Percentiles rank a stretch among this genome's conserved stretches.
Conservation (phyloP, 2,329 filamentous ascomycete species). For the Aspergillus glaucus region DNA sequence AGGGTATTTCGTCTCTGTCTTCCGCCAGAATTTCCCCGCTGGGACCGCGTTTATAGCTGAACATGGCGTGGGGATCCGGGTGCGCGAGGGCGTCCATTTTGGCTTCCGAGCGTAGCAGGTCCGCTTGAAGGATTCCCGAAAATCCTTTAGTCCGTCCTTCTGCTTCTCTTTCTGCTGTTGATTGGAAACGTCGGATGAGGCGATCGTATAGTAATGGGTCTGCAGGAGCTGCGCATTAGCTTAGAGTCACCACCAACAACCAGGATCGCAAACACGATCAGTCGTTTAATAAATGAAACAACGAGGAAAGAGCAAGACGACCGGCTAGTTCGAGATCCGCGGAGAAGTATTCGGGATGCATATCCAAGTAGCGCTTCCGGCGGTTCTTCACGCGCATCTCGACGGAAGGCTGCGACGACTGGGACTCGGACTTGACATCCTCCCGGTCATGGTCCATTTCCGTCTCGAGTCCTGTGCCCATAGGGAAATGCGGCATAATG, state of each 20-base stretch:
- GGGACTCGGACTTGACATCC: conserved; percentile 2
- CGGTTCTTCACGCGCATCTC: conserved; percentile 64
- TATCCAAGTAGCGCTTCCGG: conserved; percentile 67
- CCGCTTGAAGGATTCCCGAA: conserved; percentile 69
- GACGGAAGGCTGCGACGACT: conserved; percentile 23
- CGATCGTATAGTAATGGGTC: conserved; percentile 79
- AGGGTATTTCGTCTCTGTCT: conserved; percentile 52
- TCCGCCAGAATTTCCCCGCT: conserved; percentile 54
- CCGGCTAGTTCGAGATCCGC: conserved; percentile 57
- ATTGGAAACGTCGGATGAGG: conserved; percentile 71
- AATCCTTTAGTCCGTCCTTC: conserved; percentile 72
- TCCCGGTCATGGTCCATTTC: conserved; percentile 1
- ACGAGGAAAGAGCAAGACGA: conserved; percentile 33
- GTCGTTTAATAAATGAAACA: conserved; percentile 6
- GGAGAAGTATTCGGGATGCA: conserved; percentile 66
- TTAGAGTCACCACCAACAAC: conserved; percentile 4
- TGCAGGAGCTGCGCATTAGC: conserved; percentile 29
- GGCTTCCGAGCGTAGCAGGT: conserved; percentile 68
- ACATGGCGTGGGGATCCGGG: conserved; percentile 45
- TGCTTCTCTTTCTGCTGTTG: conserved; percentile 63
- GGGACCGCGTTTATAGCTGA: conserved; percentile 46
- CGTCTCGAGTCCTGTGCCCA: conserved; percentile 22
- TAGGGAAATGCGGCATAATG: conserved; percentile 34
- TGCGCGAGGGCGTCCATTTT: conserved; percentile 60
- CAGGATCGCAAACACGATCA: conserved; percentile 10